phyloP scores from a whole-genome alignment of 768 basidiomycete species.

The Ephemerocybe angulata region DNA sequence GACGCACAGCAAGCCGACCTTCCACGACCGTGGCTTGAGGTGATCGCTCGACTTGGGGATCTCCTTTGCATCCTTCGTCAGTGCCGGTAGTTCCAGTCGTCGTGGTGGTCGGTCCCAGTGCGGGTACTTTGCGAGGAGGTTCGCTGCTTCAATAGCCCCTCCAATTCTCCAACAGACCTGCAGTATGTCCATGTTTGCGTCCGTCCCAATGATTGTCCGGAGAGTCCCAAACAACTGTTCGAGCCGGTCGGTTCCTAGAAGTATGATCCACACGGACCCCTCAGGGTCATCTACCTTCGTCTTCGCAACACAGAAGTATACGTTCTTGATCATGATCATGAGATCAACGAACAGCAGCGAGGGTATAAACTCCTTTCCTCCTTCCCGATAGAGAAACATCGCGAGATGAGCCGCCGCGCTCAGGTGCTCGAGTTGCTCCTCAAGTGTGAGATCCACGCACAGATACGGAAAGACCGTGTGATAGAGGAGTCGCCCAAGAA shows the following conservation, averaged over 20 bases:
- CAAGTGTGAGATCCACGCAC: slow-evolving; percentile 22
- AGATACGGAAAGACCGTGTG: slow-evolving; percentile 29
- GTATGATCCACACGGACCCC: slow-evolving; percentile 26
- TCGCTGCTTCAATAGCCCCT: too few relatives aligned
- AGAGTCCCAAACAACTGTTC: slow-evolving; percentile 29
- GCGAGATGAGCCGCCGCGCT: slow-evolving; percentile 30
- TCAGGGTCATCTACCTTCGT: slow-evolving; percentile 25
- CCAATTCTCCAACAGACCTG: too few relatives aligned
- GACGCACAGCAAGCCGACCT: too few relatives aligned
- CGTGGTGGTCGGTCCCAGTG: slow-evolving; percentile 31
- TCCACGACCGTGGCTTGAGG: too few relatives aligned
- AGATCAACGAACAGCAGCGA: slow-evolving; percentile 27
- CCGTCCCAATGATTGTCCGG: too few relatives aligned
- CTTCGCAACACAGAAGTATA: too few relatives aligned
- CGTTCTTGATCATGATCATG: slow-evolving; percentile 36
- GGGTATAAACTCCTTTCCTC: slow-evolving; percentile 19
- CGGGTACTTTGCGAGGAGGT: too few relatives aligned
- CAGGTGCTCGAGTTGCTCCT: slow-evolving; percentile 30
- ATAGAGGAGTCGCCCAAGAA: neutral
- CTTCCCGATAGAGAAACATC: slow-evolving; percentile 12
- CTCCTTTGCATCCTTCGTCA: slow-evolving; percentile 15
- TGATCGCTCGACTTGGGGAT: slow-evolving; percentile 25
- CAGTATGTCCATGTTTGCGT: too few relatives aligned
- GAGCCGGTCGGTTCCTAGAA: slow-evolving; percentile 32
- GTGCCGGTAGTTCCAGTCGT: slow-evolving; percentile 22